A percentile compares a stretch with the other conserved stretches of the same genome.
Evolutionary conservation across 805 yeast genomes (phyloP).

Genomic region (Zygosaccharomyces bisporus): DNA sequence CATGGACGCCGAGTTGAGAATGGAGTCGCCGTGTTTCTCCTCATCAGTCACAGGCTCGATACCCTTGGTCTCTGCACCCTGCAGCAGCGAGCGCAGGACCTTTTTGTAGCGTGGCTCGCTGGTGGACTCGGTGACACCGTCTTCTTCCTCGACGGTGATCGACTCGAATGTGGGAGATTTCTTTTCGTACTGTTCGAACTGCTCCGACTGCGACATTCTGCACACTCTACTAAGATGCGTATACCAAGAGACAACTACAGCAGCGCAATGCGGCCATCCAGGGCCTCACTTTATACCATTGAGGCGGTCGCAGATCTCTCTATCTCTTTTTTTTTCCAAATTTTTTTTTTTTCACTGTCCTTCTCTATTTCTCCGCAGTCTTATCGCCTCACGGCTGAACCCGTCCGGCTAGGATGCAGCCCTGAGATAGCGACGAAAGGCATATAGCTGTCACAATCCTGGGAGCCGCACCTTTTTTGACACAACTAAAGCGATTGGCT

Average conservation of each 20-base stretch:
- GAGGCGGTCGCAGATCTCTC: not conserved
- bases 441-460: too few relatives aligned
- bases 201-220: not conserved
- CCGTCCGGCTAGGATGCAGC: not conserved
- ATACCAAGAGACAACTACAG: too few relatives aligned
- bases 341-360: not conserved
- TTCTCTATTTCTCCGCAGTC: not conserved
- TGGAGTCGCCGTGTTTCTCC: conserved; percentile 64
- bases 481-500: too few relatives aligned
- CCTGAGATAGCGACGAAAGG: not conserved
- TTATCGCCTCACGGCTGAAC: not conserved
- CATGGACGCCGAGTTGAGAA: conserved; percentile 74
- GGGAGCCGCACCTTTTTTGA: too few relatives aligned
- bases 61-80: conserved; percentile 64
- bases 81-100: conserved; percentile 19
- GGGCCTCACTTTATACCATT: not conserved
- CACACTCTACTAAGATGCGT: not conserved
- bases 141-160: conserved; percentile 6
- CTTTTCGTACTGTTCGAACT: conserved; percentile 10
- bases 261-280: too few relatives aligned
- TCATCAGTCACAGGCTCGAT: conserved; percentile 76
- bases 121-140: conserved; percentile 18
- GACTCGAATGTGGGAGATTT: conserved; percentile 5
- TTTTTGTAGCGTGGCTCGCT: conserved; percentile 22
- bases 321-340: too few relatives aligned